Evolutionary conservation across 768 basidiomycete species (phyloP), one percentile per base, ranked within the genome.

Genomic region (Leucosporidium scottii): DNA sequence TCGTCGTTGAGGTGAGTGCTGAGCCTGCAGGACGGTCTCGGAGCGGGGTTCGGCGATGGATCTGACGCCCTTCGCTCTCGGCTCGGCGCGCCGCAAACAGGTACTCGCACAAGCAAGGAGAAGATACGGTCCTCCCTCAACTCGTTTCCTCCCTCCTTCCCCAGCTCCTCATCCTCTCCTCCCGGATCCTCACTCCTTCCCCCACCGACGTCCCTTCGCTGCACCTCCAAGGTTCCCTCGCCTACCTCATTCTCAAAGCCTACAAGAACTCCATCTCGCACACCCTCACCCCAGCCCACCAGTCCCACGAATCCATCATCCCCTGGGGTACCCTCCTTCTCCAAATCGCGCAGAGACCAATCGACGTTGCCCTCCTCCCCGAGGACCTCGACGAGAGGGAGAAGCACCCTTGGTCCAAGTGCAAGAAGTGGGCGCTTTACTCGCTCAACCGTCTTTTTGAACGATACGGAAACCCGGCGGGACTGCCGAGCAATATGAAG

Each of bases 361-460:
- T 72, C 55, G 31, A 53, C 88, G 9, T 61, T 84, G 85, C 4
- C 83, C 81, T 27, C 83, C 63, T 91, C 0, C 87, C 89, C 2
- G 84, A 82, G 34, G 85, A 89, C 65, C 84, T 85, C 68, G 88
- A 91, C 8, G 87, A 88, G 21, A 81, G 88, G 47, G 90, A 92
- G 79, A 82, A 82, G 57, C 84, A 82, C 56, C 88, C 90, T 74
- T 94, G 92, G 91, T 91, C 90, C 88, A 87, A 87, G 76, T 84
- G 87, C 13, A 93, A 93, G 80, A 94, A 94, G 76, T 93, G 91
- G 92, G 89, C 91, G 1, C 92, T 87, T 75, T 84, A 83, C n/a
- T 85, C 85, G 48, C 81, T 94, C 12, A 88, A 88, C 47, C 81
- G 86, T 28, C 80, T 92, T 21, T 92, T 92, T 82, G 87, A 88